Conservation (phyloP, 2,329 filamentous ascomycete species). For the Phyllosticta citribraziliensis region DNA sequence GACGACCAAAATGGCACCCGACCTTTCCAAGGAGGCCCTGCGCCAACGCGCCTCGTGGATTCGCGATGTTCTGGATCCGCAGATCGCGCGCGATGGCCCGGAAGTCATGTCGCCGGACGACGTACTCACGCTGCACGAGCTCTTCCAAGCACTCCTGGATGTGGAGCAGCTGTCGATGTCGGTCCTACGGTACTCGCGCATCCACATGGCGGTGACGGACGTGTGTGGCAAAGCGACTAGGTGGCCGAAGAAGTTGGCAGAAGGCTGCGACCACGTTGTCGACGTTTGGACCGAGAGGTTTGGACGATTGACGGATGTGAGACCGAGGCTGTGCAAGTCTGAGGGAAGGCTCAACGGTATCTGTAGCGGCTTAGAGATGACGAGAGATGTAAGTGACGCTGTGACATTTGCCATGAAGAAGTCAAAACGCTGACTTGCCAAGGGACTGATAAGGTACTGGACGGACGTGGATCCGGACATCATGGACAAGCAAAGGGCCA, state of each 20-base stretch:
- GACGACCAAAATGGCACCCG: neutral
- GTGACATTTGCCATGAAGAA: conserved; percentile 11
- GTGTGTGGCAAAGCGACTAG: conserved; percentile 36
- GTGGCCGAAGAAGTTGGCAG: conserved; percentile 36
- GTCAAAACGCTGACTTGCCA: neutral
- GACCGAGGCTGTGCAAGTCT: conserved; percentile 32
- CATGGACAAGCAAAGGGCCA: conserved; percentile 21
- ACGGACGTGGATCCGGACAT: conserved; percentile 22
- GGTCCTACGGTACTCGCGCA: conserved; percentile 33
- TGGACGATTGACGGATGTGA: conserved; percentile 29
- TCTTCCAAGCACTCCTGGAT: conserved; percentile 19
- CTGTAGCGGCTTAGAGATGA: conserved; percentile 27
- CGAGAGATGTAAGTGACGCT: conserved; percentile 25
- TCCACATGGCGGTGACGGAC: conserved; percentile 36
- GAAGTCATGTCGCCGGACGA: conserved; percentile 34
- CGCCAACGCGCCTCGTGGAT: conserved; percentile 34
- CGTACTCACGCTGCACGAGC: conserved; percentile 34
- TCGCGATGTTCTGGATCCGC: conserved; percentile 37
- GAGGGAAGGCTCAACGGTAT: conserved; percentile 35
- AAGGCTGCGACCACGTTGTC: conserved; percentile 35
- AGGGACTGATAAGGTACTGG: conserved; percentile 27
- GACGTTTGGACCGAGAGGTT: conserved; percentile 29
- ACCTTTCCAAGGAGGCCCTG: conserved; percentile 16
- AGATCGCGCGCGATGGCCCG: conserved; percentile 36
- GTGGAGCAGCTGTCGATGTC: conserved; percentile 19